Conservation (phyloP, 768 basidiomycete genomes). For the Hysterangium stoloniferum region DNA sequence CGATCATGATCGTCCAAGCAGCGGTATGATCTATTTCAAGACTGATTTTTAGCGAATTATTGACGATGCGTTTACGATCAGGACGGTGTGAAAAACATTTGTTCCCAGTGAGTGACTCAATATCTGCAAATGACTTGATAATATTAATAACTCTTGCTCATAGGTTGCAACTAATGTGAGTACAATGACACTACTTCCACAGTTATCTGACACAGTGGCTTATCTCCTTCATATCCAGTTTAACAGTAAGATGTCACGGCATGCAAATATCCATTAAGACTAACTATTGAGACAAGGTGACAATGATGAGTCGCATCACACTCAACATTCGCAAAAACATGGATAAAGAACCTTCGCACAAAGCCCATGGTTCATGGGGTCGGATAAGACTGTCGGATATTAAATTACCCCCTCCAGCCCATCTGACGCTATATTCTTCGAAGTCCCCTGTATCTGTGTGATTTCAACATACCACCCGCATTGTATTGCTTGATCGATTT, state of each 20-base stretch:
- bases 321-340: constrained; percentile 34
- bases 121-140: no score
- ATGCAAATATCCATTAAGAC: background rate
- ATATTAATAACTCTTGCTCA: no score
- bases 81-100: constrained; percentile 27
- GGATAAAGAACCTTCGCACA: no score
- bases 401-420: no score
- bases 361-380: no score
- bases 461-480: no score
- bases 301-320: constrained; percentile 66
- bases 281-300: constrained; percentile 28
- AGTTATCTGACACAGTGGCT: no score
- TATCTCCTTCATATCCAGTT: background rate
- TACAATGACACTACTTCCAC: no score
- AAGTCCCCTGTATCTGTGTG: no score
- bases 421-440: no score
- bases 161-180: constrained; percentile 35
- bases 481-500: no score
- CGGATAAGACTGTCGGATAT: no score
- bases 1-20: constrained; percentile 31
- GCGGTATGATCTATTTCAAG: background rate
- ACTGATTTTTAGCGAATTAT: background rate
- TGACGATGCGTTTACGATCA: background rate
- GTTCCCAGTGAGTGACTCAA: constrained; percentile 27
- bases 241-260: background rate